Evolutionary conservation across 805 yeast genomes (phyloP).

Genomic region (Grigorovia humatica): DNA sequence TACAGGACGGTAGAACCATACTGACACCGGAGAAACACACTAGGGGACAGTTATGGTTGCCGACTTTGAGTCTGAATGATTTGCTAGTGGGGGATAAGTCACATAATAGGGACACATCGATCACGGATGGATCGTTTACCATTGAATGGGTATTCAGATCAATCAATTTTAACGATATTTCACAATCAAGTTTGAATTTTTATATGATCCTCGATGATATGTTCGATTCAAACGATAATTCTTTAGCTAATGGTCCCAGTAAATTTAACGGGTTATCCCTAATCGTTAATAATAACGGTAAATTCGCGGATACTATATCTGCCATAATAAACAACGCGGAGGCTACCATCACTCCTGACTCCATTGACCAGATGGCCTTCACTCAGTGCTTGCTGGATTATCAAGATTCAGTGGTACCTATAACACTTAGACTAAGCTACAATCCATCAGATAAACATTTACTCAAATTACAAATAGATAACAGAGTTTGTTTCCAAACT

Average conservation of each 20-base stretch:
- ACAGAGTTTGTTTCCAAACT: slow-evolving; percentile 60
- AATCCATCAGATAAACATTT: slow-evolving; percentile 32
- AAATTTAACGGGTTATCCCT: slow-evolving; percentile 56
- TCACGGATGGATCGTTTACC: slow-evolving; percentile 37
- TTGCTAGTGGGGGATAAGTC: slow-evolving; percentile 15
- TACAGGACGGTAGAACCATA: slow-evolving; percentile 45
- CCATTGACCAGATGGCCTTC: slow-evolving; percentile 30
- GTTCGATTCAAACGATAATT: slow-evolving; percentile 16
- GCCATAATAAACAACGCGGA: slow-evolving; percentile 54
- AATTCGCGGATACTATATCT: slow-evolving; percentile 41
- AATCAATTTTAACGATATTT: slow-evolving; percentile 38
- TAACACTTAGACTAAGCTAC: slow-evolving; percentile 56
- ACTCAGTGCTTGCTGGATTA: slow-evolving; percentile 51
- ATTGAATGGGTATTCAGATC: slow-evolving; percentile 56
- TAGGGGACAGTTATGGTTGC: slow-evolving; percentile 40
- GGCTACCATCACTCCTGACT: slow-evolving; percentile 18
- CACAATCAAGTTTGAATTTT: slow-evolving; percentile 48
- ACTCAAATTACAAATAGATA: slow-evolving; percentile 62
- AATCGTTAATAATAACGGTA: slow-evolving; percentile 41
- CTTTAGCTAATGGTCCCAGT: slow-evolving; percentile 27
- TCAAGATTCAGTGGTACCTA: slow-evolving; percentile 62
- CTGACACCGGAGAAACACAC: slow-evolving; percentile 36
- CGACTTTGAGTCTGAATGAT: slow-evolving; percentile 3
- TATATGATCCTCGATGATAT: slow-evolving; percentile 35
- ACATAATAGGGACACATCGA: background rate